Evolutionary conservation across 345 rosid species (phyloP).

Genomic region (Heritiera littoralis): DNA sequence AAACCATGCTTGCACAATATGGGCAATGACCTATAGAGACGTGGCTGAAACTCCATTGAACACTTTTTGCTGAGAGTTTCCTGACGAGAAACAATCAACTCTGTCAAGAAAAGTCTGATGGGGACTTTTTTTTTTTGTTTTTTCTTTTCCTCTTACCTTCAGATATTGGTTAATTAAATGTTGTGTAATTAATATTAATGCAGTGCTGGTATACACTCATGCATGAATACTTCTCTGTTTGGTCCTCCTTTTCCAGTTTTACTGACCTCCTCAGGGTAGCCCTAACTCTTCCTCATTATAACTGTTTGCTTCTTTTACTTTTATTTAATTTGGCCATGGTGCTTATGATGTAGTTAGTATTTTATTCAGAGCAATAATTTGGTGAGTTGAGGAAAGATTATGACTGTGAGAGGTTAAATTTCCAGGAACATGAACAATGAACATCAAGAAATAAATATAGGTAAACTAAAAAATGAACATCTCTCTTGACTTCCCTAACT

Average conservation of each 20-base stretch:
- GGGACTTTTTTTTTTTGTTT: background rate
- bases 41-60: constrained; percentile 25
- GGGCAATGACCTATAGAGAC: constrained; percentile 37
- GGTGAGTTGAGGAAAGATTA: background rate
- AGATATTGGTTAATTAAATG: background rate
- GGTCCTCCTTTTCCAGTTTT: background rate
- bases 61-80: constrained; percentile 21
- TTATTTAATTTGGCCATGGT: background rate
- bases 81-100: constrained; percentile 28
- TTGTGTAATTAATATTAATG: background rate
- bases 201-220: background rate
- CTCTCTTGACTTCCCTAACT: background rate
- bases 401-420: background rate
- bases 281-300: background rate
- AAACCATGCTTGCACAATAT: constrained; percentile 34
- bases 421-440: background rate
- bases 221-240: background rate
- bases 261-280: background rate
- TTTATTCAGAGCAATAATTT: background rate
- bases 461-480: background rate
- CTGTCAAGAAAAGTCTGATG: constrained; percentile 23
- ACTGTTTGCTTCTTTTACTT: background rate
- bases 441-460: background rate
- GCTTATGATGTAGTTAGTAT: background rate
- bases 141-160: background rate